Evolutionary conservation across 345 rosid species (phyloP), one percentile per base, ranked within the genome.

Genomic region (Eucalyptus victrix): DNA sequence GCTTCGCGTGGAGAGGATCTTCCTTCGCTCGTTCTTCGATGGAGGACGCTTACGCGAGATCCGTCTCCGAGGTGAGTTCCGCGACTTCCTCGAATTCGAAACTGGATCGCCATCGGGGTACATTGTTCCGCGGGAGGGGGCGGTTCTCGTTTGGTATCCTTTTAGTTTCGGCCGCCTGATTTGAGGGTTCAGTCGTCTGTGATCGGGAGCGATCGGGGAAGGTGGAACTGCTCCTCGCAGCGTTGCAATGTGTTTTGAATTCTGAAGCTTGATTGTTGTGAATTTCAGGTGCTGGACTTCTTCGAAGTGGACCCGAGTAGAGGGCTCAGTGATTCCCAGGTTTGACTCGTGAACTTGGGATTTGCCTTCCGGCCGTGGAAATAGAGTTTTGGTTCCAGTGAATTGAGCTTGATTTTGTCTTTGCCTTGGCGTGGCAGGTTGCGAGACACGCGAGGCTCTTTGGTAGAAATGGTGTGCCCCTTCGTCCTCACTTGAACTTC

Each of bases 11-110:
- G 83, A 76, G 47, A 76, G 47, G 13, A 37, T 86, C 87, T 72
- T 34, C 88, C 30, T 23, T 19, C 85, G 72, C 58, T 88, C 32
- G n/a, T 24, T 90, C 53, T 60, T 87, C 87, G 47, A 97, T 98
- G 99, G 99, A 97, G 91, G 98, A 97, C 91, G 99, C 99, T 15
- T 97, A 93, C 87, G 97, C 98, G 89, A 96, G 99, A 98, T 98
- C 99, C 91, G 96, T 95, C 88, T 10, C 96, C 23, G 99, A 98
- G 99, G 99, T 97, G 88, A 91, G 90, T 91, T 47, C 0, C 6
- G 65, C 28, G 83, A 30, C 47, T 37, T 37, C 42, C 28, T 40
- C 42, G 83, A 76, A 76, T 76, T 40, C 47, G 83, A 40, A 23
- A 21, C 83, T 12, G 15, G 83, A 76, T 76, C 83, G 45, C 12